These are phyloP conservation scores for Dothistroma pini DNA, from an alignment of 2,329 filamentous ascomycete genomes.

Conservation along the genomic window DNA sequence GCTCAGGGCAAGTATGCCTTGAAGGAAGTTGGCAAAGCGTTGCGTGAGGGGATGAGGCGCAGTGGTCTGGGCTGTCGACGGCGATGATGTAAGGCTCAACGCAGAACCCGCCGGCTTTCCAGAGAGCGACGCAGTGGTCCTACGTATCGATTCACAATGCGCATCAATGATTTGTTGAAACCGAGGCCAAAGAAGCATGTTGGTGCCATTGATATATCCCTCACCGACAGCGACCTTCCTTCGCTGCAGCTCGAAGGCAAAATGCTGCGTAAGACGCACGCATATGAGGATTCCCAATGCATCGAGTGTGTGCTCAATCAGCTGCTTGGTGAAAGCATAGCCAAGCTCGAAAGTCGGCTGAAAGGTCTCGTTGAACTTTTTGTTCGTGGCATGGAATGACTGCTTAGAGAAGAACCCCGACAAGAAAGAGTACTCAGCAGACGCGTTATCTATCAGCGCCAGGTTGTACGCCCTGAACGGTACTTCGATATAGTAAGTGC, in stretches of 20 bases:
- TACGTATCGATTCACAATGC: slow-evolving; percentile 82
- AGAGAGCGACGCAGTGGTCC: slow-evolving; percentile 47
- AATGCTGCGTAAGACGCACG: slow-evolving; percentile 87
- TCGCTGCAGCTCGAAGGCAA: slow-evolving; percentile 89
- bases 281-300: slow-evolving; percentile 84
- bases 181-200: slow-evolving; percentile 94
- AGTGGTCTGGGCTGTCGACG: slow-evolving; percentile 62
- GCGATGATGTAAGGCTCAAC: slow-evolving; percentile 51
- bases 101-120: slow-evolving; percentile 51
- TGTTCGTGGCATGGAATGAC: slow-evolving; percentile 71
- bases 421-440: slow-evolving; percentile 91
- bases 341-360: slow-evolving; percentile 85
- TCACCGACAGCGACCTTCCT: slow-evolving; percentile 87
- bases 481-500: slow-evolving; percentile 80
- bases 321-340: slow-evolving; percentile 67
- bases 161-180: slow-evolving; percentile 92
- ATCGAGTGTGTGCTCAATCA: slow-evolving; percentile 75
- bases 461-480: slow-evolving; percentile 95
- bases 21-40: slow-evolving; percentile 88
- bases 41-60: slow-evolving; percentile 92
- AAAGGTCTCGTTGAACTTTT: slow-evolving; percentile 83
- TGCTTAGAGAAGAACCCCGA: slow-evolving; percentile 83
- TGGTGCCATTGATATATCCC: slow-evolving; percentile 87
- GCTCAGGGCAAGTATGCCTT: slow-evolving; percentile 78
- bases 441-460: slow-evolving; percentile 88